Percentiles rank a stretch among this genome's conserved stretches.
These are phyloP conservation scores for Wickerhamomyces ciferrii DNA, from an alignment of 805 yeast species.

Conservation along the genomic window DNA sequence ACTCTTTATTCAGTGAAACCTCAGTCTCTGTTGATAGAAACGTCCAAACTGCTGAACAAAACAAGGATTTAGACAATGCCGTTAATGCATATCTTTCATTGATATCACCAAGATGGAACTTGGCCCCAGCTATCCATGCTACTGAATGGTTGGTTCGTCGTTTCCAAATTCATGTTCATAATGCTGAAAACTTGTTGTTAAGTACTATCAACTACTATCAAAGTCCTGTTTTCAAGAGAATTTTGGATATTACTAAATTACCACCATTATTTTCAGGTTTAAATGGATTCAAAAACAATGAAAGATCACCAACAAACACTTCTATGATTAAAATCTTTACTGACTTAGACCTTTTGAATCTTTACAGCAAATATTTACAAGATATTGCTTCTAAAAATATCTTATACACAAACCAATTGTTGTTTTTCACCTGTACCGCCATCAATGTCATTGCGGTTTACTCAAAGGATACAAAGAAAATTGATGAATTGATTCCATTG, in stretches of 20 bases:
- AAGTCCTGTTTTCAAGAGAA: conserved; percentile 66
- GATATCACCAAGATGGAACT: conserved; percentile 69
- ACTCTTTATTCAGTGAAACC: conserved; percentile 77
- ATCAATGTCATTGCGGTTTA: conserved; percentile 63
- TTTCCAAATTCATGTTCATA: conserved; percentile 77
- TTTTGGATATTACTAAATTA: conserved; percentile 65
- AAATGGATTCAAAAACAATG: conserved; percentile 56
- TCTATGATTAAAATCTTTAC: conserved; percentile 71
- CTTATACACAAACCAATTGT: conserved; percentile 63
- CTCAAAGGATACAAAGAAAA: conserved; percentile 32
- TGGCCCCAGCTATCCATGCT: conserved; percentile 74
- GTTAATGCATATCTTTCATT: conserved; percentile 69
- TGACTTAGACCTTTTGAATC: conserved; percentile 61
- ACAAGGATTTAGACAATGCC: conserved; percentile 67
- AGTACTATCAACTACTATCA: conserved; percentile 78
- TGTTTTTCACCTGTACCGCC: conserved; percentile 72
- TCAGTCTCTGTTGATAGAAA: conserved; percentile 76
- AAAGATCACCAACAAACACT: conserved; percentile 56
- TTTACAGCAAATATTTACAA: conserved; percentile 52
- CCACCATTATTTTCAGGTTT: conserved; percentile 83
- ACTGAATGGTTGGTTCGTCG: conserved; percentile 95
- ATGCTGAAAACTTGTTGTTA: conserved; percentile 66
- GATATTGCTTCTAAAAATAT: conserved; percentile 43
- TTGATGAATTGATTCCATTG: conserved; percentile 48
- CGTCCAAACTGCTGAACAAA: conserved; percentile 75